Conservation (phyloP, 140 eudicot species). For the Erigeron philadelphicus region DNA sequence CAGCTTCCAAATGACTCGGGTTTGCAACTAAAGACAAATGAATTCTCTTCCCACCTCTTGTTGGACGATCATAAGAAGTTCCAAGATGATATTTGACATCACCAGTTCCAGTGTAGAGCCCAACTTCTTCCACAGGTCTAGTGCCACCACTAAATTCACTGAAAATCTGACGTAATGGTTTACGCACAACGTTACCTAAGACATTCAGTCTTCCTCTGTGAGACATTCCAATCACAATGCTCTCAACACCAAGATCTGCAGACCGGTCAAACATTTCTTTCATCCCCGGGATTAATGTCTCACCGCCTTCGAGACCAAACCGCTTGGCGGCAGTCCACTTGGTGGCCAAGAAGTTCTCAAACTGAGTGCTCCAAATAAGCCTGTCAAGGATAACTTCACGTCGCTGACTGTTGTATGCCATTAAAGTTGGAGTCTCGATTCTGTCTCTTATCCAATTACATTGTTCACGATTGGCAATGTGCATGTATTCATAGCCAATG, state of each 20-base stretch:
- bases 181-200: conserved; percentile 75
- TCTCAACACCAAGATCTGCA: conserved; percentile 93
- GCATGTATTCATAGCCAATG: conserved; percentile 90
- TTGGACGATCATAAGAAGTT: conserved; percentile 89
- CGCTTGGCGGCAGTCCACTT: conserved; percentile 92
- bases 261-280: conserved; percentile 93
- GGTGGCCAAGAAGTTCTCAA: conserved; percentile 85
- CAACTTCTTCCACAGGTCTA: conserved; percentile 64
- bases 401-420: conserved; percentile 57
- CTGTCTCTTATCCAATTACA: conserved; percentile 86
- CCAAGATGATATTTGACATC: conserved; percentile 91
- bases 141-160: conserved; percentile 80
- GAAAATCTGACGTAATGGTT: conserved; percentile 73
- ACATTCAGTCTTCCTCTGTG: conserved; percentile 86
- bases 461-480: conserved; percentile 67
- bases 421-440: conserved; percentile 79
- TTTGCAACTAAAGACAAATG: conserved; percentile 87
- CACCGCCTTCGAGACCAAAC: conserved; percentile 94
- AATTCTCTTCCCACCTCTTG: conserved; percentile 77
- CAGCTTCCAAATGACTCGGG: conserved; percentile 92
- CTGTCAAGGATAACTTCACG: conserved; percentile 87
- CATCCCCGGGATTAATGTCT: conserved; percentile 92
- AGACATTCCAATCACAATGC: conserved; percentile 89
- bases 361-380: conserved; percentile 84
- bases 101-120: conserved; percentile 88